Evolutionary conservation across 139 green algal species (phyloP).

Genomic region (Tetratostichococcus sp.): DNA sequence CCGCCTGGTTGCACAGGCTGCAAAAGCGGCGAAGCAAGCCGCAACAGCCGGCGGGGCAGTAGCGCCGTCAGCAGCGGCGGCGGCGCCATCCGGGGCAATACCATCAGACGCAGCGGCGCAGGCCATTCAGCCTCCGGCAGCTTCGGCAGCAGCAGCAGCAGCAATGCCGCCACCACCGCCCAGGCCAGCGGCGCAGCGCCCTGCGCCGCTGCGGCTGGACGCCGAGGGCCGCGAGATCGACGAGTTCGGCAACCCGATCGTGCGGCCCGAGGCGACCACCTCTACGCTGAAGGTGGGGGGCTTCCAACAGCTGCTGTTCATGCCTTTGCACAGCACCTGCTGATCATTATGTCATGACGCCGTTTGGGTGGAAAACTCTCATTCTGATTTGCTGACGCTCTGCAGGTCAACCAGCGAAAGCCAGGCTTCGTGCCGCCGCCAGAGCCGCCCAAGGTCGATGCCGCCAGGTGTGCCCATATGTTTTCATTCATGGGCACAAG

Average conservation of each 20-base stretch:
- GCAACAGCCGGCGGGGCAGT: not conserved
- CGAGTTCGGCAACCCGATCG: slow-evolving; percentile 30
- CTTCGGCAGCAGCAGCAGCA: not conserved
- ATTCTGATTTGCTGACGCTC: no score
- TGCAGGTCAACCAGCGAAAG: slow-evolving; percentile 23
- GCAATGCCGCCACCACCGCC: not conserved
- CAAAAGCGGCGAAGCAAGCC: slow-evolving; percentile 11
- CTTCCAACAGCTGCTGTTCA: slow-evolving; percentile 11
- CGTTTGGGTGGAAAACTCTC: no score
- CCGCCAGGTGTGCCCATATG: not conserved
- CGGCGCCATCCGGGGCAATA: no score
- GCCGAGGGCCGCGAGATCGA: slow-evolving; percentile 53
- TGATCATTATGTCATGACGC: no score
- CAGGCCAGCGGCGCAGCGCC: not conserved
- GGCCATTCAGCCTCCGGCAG: not conserved
- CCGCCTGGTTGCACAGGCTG: not conserved
- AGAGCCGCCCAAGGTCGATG: not conserved
- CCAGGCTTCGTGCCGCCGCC: not conserved
- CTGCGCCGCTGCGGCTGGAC: slow-evolving; percentile 44
- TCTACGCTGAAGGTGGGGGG: slow-evolving; percentile 15
- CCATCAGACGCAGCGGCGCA: not conserved
- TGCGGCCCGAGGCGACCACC: not conserved
- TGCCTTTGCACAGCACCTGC: no score
- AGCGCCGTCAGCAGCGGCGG: no score
- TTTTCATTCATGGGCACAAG: no score